These are phyloP conservation scores for Hevea brasiliensis DNA, from an alignment of 345 rosid genomes.

Conservation along the genomic window DNA sequence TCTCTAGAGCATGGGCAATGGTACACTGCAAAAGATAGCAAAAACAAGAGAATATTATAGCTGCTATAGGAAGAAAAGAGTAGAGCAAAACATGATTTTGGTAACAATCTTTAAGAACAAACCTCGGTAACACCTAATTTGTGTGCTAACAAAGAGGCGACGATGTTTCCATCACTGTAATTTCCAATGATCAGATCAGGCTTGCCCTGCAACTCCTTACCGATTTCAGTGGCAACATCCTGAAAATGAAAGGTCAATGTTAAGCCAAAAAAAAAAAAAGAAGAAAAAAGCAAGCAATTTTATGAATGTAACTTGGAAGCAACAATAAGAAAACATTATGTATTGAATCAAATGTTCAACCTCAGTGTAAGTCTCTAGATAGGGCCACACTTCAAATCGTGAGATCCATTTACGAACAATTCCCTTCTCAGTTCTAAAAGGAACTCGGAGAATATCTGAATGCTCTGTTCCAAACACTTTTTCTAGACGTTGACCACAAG, in stretches of 20 bases:
- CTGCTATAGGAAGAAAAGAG: background rate
- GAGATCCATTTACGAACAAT: constrained; percentile 88
- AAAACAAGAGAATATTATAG: background rate
- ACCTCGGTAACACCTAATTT: constrained; percentile 95
- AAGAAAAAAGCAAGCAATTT: too few species aligned
- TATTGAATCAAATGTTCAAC: constrained; percentile 26
- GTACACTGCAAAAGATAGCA: constrained; percentile 58
- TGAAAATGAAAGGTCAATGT: constrained; percentile 19
- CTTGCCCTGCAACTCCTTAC: constrained; percentile 80
- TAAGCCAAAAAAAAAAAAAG: background rate
- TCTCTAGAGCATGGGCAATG: constrained; percentile 95
- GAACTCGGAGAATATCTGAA: constrained; percentile 84
- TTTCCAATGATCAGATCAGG: constrained; percentile 93
- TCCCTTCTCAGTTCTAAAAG: constrained; percentile 80
- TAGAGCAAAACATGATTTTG: background rate
- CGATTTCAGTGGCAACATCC: constrained; percentile 82
- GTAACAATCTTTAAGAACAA: constrained; percentile 9
- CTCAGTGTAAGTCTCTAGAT: constrained; percentile 87
- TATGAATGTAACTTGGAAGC: background rate
- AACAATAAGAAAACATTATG: background rate
- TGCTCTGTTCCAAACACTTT: constrained; percentile 72
- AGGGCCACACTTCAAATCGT: constrained; percentile 96
- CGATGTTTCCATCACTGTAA: constrained; percentile 95
- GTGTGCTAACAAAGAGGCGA: constrained; percentile 85
- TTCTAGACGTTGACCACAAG: constrained; percentile 91